Evolutionary conservation across 1,284 basidiomycete genomes (phyloP).

Genomic region (Moesziomyces sp.): DNA sequence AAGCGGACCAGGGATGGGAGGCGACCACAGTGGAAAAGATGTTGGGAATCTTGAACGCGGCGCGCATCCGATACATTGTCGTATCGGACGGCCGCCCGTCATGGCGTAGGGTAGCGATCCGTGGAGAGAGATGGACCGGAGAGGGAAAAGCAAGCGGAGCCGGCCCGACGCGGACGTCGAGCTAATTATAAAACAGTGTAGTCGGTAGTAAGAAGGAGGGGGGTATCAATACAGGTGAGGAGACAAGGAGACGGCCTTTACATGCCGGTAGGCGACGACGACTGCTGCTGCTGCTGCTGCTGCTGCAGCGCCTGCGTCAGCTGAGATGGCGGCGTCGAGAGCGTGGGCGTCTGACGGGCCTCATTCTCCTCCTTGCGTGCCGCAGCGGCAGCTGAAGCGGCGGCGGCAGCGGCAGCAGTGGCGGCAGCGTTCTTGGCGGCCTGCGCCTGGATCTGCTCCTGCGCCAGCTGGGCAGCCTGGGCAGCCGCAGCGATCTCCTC

Average conservation of each 20-base stretch:
- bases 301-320: constrained; percentile 42
- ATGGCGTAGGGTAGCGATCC: constrained; percentile 27
- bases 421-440: constrained; percentile 51
- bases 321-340: constrained; percentile 34
- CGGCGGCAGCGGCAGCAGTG: constrained; percentile 45
- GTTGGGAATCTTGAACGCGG: neutral
- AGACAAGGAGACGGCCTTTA: constrained; percentile 14
- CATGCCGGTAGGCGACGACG: constrained; percentile 21
- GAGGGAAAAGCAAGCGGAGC: constrained; percentile 8
- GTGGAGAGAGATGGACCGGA: constrained; percentile 22
- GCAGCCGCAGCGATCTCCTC: constrained; percentile 65
- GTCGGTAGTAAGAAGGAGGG: neutral
- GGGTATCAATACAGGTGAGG: constrained; percentile 41
- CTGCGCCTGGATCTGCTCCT: constrained; percentile 57
- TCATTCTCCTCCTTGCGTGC: constrained; percentile 42
- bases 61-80: neutral
- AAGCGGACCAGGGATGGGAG: constrained; percentile 31
- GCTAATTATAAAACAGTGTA: constrained; percentile 42
- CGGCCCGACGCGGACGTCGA: constrained; percentile 14
- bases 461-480: constrained; percentile 58
- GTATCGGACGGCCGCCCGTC: neutral
- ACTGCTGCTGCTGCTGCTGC: constrained; percentile 20
- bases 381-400: constrained; percentile 42
- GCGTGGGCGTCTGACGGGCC: constrained; percentile 10
- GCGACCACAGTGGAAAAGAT: constrained; percentile 5